These are phyloP conservation scores for Citrus medica DNA, from an alignment of 345 rosid species.

Conservation along the genomic window DNA sequence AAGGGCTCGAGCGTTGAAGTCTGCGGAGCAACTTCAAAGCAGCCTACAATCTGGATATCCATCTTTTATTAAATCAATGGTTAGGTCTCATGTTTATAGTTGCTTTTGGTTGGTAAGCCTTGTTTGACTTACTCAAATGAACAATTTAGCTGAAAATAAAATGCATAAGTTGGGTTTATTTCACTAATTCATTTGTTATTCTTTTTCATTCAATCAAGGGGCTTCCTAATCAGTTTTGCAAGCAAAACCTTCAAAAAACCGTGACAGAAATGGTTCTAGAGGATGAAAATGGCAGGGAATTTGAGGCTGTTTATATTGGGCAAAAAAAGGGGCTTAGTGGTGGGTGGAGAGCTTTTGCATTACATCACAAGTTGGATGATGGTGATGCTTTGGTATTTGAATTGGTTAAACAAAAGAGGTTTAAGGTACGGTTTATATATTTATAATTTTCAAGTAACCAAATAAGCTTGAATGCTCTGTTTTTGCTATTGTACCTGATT, in stretches of 20 bases:
- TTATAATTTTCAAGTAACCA: background rate
- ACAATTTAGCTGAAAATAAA: background rate
- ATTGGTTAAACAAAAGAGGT: conserved; percentile 27
- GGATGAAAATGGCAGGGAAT: conserved; percentile 33
- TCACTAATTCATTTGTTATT: background rate
- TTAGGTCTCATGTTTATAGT: conserved; percentile 71
- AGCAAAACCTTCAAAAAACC: conserved; percentile 30
- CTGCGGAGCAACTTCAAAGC: conserved; percentile 43
- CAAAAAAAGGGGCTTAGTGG: conserved; percentile 41
- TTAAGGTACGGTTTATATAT: conserved; percentile 25
- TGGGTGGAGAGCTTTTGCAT: conserved; percentile 54
- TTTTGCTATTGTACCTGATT: background rate
- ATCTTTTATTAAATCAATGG: conserved; percentile 60
- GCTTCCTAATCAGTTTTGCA: conserved; percentile 39
- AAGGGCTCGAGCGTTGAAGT: conserved; percentile 27
- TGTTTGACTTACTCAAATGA: background rate
- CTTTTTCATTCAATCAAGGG: conserved; percentile 24
- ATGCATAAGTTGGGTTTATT: background rate
- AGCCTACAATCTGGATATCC: conserved; percentile 38
- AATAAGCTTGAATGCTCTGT: background rate
- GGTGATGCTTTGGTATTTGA: conserved; percentile 48
- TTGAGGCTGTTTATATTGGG: conserved; percentile 28
- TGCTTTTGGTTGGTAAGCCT: conserved; percentile 69
- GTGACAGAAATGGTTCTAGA: conserved; percentile 24
- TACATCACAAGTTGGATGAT: conserved; percentile 42